These are phyloP conservation scores for Posidonia australis DNA, from an alignment of 106 monocot genomes.

Conservation along the genomic window DNA sequence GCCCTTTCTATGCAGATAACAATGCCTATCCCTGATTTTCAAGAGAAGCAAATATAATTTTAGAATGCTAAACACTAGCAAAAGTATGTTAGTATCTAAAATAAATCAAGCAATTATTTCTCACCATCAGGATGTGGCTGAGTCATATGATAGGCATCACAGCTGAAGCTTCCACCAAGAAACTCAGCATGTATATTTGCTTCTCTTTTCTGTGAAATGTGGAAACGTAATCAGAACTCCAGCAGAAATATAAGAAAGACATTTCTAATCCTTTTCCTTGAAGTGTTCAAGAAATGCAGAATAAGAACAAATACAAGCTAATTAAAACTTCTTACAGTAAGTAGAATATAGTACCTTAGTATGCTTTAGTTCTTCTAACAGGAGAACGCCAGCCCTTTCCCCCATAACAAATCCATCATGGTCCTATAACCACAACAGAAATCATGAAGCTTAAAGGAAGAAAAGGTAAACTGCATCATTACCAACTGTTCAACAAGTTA, in stretches of 20 bases:
- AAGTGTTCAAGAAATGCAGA: no score
- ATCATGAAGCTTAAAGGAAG: no score
- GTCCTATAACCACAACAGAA: conserved; percentile 42
- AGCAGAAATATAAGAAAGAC: no score
- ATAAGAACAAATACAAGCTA: no score
- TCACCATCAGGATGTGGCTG: conserved; percentile 96
- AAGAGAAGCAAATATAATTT: no score
- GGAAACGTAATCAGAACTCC: no score
- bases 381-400: conserved; percentile 92
- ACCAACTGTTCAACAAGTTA: neutral
- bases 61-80: no score
- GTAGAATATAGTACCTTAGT: conserved; percentile 53
- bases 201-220: conserved; percentile 73
- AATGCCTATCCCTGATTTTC: no score
- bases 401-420: conserved; percentile 99
- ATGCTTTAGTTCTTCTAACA: conserved; percentile 93
- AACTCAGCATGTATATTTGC: conserved; percentile 93
- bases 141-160: conserved; percentile 98
- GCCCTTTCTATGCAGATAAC: no score
- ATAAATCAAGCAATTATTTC: neutral
- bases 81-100: neutral
- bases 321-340: neutral
- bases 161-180: conserved; percentile 86
- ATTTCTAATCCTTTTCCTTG: neutral
- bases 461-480: no score